Conservation (phyloP, 495 filamentous ascomycete genomes). For the Cudoniella acicularis region DNA sequence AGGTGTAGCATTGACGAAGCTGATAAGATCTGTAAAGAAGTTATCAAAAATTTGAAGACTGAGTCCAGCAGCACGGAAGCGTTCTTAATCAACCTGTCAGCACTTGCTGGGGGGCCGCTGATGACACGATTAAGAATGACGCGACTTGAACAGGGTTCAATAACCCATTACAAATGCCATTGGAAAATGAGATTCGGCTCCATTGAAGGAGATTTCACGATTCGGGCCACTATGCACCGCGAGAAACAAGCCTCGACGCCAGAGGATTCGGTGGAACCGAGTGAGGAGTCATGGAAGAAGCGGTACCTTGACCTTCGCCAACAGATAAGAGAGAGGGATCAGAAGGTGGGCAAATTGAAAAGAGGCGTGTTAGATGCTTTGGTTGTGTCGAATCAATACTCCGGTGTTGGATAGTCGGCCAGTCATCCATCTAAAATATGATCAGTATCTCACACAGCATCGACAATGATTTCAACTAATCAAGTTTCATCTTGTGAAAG, state of each 20-base stretch:
- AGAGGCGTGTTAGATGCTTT: conserved; percentile 22
- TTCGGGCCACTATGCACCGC: conserved; percentile 45
- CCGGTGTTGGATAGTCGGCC: not conserved
- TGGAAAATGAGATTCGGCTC: conserved; percentile 45
- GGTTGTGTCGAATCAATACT: conserved; percentile 18
- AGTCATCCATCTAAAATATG: not conserved
- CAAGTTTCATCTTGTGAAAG: too few species aligned
- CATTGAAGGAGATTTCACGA: conserved; percentile 39
- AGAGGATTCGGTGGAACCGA: conserved; percentile 9
- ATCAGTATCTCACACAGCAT: too few species aligned
- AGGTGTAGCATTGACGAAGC: conserved; percentile 44
- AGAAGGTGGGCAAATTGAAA: conserved; percentile 24
- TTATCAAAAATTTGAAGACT: conserved; percentile 40
- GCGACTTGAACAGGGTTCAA: conserved; percentile 31
- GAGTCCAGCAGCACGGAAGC: conserved; percentile 40
- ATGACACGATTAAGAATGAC: conserved; percentile 38
- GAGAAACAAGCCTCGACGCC: conserved; percentile 27
- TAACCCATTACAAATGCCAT: conserved; percentile 37
- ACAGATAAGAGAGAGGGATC: conserved; percentile 30
- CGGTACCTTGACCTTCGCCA: conserved; percentile 25
- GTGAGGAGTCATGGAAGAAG: conserved; percentile 22
- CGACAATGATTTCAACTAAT: too few species aligned
- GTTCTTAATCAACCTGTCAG: conserved; percentile 50
- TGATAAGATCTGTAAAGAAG: conserved; percentile 38
- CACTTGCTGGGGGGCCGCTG: conserved; percentile 45